Evolutionary conservation across 805 yeast species (phyloP), one percentile per base, ranked within the genome.

Genomic region (Myxozyma melibiosi): DNA sequence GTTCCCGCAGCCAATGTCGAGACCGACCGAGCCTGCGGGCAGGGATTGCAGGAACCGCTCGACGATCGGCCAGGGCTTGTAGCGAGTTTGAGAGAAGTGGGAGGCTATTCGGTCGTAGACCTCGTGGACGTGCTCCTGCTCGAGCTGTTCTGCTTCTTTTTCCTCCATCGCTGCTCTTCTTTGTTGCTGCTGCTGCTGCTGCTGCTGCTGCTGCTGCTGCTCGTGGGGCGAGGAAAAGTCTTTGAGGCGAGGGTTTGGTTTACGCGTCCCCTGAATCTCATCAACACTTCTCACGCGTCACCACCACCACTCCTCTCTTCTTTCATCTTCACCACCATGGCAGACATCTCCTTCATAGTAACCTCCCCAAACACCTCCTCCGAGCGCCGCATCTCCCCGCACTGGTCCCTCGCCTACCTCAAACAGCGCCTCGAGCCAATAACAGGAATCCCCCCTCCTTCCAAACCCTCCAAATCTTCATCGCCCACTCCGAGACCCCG

Each of bases 11-110:
- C 99, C 99, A 20, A 92, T 89, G 73, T 94, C 99, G 28, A 90
- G 77, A 0, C 99, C 99, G 0, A 92, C 61, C 1, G 85, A 73
- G 41, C 89, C 86, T 4, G 74, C 73, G 0, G 69, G 57, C 65
- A 81, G 80, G 1, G 71, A 64, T 9, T 65, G 68, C 43, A 94
- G 72, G 68, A 86, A 94, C 58, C 78, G 71, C 50, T 88, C 88
- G 25, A 94, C 99, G 20, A 90, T 84, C 6, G 98, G 98, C 99
- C 99, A 94, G 27, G 98, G 97, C 75, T 88, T 92, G 73, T 91
- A 94, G 46, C 99, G 73, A 0, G 99, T 94, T 65, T 86, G 86
- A 1, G 98, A 91, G 71, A 94, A 94, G 70, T 94, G 99, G 8
- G 84, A 65, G 0, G 99, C 98, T 28, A 94, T 94, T 57, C 87